phyloP scores from a whole-genome alignment of 352 stramenopile genomes.

The Globisporangium uncinulatum region DNA sequence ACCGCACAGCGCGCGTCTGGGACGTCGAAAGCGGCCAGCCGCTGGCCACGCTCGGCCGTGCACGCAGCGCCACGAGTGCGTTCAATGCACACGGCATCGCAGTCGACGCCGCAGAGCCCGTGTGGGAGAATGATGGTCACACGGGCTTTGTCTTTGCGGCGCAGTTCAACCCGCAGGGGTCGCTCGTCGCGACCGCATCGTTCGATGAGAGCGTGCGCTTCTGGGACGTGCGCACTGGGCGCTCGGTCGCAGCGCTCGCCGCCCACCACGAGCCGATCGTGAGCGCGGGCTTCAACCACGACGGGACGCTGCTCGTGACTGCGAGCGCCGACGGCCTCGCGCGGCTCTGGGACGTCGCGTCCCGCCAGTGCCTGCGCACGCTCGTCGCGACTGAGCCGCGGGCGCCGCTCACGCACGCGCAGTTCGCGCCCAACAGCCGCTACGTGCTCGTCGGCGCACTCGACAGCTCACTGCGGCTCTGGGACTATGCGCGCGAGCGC shows the following conservation, averaged over 20 bases:
- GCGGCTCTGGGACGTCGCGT: constrained; percentile 96
- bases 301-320: constrained; percentile 92
- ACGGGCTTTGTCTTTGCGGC: constrained; percentile 94
- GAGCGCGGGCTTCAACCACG: constrained; percentile 90
- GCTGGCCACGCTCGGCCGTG: constrained; percentile 62
- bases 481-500: constrained; percentile 69
- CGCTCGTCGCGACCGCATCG: constrained; percentile 86
- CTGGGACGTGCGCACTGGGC: constrained; percentile 93
- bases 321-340: constrained; percentile 72
- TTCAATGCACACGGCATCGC: constrained; percentile 20
- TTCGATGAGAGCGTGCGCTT: constrained; percentile 96
- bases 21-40: constrained; percentile 86
- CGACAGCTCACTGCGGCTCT: constrained; percentile 89
- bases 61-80: constrained; percentile 18
- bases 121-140: constrained; percentile 65
- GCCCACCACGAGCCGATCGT: constrained; percentile 96
- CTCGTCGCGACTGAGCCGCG: constrained; percentile 65
- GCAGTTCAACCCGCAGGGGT: constrained; percentile 92
- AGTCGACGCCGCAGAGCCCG: constrained; percentile 13
- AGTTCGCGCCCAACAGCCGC: constrained; percentile 93
- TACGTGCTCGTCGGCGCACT: constrained; percentile 91
- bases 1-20: constrained; percentile 94
- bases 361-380: constrained; percentile 93
- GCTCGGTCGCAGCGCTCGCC: constrained; percentile 82
- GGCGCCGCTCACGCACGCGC: constrained; percentile 66